A percentile compares a stretch with the other conserved stretches of the same genome.
Conservation (phyloP, 2,329 filamentous ascomycete genomes). For the Neoarthrinium moseri region DNA sequence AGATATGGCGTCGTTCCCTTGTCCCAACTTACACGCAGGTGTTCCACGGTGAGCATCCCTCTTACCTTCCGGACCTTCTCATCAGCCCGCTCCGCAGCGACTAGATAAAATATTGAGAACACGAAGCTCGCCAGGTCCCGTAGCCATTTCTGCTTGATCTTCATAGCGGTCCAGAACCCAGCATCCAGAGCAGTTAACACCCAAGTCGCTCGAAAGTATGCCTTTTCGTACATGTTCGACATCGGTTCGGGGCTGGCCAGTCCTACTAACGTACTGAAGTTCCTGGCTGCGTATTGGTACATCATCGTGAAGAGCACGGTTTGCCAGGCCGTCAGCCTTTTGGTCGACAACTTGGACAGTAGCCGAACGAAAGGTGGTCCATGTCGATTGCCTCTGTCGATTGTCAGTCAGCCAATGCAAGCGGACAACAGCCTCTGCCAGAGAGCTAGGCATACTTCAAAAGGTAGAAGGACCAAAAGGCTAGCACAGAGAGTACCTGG, state of each 20-base stretch:
- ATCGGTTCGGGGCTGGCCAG: constrained; percentile 91
- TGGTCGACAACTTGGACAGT: constrained; percentile 70
- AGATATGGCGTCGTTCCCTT: constrained; percentile 90
- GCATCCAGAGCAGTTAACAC: constrained; percentile 91
- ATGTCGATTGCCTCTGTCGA: constrained; percentile 73
- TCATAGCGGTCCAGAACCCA: constrained; percentile 98
- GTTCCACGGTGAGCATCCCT: constrained; percentile 83
- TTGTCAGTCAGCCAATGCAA: constrained; percentile 12
- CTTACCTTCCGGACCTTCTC: constrained; percentile 94
- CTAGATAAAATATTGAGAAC: constrained; percentile 87
- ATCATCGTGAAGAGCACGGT: constrained; percentile 83
- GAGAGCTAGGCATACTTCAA: constrained; percentile 55
- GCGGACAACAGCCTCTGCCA: neutral
- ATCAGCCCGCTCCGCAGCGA: constrained; percentile 90
- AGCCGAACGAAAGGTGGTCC: constrained; percentile 75
- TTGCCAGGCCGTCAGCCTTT: constrained; percentile 82
- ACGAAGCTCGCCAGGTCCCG: constrained; percentile 79
- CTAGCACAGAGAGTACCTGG: constrained; percentile 86
- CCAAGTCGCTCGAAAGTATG: constrained; percentile 97
- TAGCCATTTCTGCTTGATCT: constrained; percentile 74
- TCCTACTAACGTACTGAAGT: constrained; percentile 89
- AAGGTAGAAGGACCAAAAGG: constrained; percentile 88
- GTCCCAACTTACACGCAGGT: constrained; percentile 91
- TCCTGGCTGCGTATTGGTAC: constrained; percentile 86
- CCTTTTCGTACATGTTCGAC: constrained; percentile 87